Evolutionary conservation across 768 basidiomycete genomes (phyloP).

Genomic region (Trametes villosa): DNA sequence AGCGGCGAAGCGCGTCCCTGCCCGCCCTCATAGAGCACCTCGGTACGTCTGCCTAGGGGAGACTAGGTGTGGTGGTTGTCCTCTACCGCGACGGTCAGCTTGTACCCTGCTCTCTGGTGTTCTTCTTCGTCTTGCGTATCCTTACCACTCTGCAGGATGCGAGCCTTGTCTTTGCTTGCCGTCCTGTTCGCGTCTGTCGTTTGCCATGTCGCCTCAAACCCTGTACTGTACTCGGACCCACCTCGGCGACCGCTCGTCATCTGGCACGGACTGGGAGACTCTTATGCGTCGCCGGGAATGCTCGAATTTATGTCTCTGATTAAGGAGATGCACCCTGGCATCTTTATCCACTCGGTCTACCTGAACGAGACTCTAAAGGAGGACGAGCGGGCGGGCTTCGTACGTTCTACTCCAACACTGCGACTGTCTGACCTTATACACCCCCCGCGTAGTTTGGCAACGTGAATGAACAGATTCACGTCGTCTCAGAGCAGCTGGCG

Average conservation of each 20-base stretch:
- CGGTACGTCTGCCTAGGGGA: no score
- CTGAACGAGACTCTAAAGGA: slow-evolving; percentile 62
- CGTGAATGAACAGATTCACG: slow-evolving; percentile 67
- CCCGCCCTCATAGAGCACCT: no score
- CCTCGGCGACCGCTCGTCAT: slow-evolving; percentile 60
- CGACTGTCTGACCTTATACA: neutral
- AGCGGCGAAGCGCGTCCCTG: no score
- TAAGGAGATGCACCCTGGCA: slow-evolving; percentile 67
- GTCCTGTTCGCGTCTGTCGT: no score
- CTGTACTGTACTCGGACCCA: neutral
- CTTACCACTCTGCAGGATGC: no score
- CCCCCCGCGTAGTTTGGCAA: slow-evolving; percentile 68
- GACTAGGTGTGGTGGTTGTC: no score
- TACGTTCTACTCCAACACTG: slow-evolving; percentile 43
- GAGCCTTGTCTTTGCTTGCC: no score
- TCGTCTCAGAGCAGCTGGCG: slow-evolving; percentile 67
- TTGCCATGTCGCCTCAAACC: no score
- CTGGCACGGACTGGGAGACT: slow-evolving; percentile 85
- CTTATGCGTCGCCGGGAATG: slow-evolving; percentile 75
- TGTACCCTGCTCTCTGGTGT: no score
- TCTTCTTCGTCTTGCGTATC: no score
- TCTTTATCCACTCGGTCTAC: slow-evolving; percentile 78
- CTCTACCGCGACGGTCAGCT: no score
- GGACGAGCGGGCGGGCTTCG: slow-evolving; percentile 74
- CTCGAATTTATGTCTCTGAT: slow-evolving; percentile 62